Evolutionary conservation across 2,329 filamentous ascomycete species (phyloP).

Genomic region (Emergomyces pasteurianus): DNA sequence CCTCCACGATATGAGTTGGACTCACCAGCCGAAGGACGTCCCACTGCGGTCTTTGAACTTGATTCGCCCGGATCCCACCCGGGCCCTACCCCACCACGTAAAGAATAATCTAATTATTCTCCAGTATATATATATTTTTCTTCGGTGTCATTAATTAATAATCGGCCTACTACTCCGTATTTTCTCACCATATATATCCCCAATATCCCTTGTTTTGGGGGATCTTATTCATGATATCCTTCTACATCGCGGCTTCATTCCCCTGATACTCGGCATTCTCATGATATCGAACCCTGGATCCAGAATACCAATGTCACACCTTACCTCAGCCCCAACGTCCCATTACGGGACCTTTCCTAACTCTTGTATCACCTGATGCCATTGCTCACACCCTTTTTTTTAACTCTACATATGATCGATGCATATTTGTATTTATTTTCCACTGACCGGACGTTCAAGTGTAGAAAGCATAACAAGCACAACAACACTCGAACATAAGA

Average conservation of each 20-base stretch:
- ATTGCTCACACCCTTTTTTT: neutral
- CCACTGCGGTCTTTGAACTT: neutral
- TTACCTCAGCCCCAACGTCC: neutral
- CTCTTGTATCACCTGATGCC: neutral
- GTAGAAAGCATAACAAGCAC: neutral
- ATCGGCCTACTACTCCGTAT: neutral
- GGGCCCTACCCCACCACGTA: neutral
- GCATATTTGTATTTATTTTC: neutral
- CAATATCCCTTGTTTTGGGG: neutral
- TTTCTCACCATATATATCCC: neutral
- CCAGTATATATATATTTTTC: neutral
- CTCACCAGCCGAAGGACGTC: neutral
- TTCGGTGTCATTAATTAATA: neutral
- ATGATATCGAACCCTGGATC: neutral
- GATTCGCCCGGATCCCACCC: neutral
- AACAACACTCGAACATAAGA: too few relatives aligned
- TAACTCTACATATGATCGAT: neutral
- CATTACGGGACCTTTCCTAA: neutral
- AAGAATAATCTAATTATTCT: neutral
- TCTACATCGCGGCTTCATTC: neutral
- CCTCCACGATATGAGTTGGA: neutral
- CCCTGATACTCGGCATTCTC: neutral
- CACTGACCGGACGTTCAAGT: neutral
- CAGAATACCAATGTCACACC: neutral
- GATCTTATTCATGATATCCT: neutral